Percentiles rank a stretch among this genome's conserved stretches.
These are phyloP conservation scores for Tuber magnatum DNA, from an alignment of 495 filamentous ascomycete genomes.

Conservation along the genomic window DNA sequence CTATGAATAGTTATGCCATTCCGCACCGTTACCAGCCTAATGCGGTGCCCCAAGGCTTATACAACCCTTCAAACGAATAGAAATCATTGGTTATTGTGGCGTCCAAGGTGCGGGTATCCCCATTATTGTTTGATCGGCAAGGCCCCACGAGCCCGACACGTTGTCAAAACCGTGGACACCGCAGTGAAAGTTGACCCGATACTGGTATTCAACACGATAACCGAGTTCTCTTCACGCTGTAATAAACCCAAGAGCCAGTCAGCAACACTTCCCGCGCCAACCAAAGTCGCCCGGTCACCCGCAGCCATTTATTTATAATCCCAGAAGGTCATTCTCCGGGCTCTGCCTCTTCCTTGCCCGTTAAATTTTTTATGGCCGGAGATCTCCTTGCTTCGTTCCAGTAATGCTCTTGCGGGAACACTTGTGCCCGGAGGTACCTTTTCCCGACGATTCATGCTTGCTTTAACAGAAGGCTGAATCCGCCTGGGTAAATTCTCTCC, in stretches of 20 bases:
- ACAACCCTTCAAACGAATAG: background rate
- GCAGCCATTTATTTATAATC: slow-evolving; percentile 1
- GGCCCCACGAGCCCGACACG: no score
- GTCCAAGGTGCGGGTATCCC: background rate
- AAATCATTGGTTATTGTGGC: background rate
- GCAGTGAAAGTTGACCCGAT: background rate
- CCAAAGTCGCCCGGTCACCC: background rate
- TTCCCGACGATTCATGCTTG: background rate
- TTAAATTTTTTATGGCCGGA: background rate
- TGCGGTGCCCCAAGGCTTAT: background rate
- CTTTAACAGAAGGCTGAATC: slow-evolving; percentile 1
- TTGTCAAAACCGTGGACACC: background rate
- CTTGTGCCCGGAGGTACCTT: background rate
- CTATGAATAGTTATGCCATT: background rate
- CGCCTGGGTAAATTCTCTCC: background rate
- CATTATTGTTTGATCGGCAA: background rate
- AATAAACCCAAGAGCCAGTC: background rate
- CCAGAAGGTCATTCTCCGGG: background rate
- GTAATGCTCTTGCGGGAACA: background rate
- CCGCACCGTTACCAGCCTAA: background rate
- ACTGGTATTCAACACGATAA: background rate
- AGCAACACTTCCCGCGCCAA: background rate
- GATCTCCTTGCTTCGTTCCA: background rate
- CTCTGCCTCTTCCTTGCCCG: background rate
- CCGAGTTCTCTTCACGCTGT: background rate